Base-by-base conservation (phyloP, 805 yeast genomes). In the Metschnikowia aberdeeniae region DNA sequence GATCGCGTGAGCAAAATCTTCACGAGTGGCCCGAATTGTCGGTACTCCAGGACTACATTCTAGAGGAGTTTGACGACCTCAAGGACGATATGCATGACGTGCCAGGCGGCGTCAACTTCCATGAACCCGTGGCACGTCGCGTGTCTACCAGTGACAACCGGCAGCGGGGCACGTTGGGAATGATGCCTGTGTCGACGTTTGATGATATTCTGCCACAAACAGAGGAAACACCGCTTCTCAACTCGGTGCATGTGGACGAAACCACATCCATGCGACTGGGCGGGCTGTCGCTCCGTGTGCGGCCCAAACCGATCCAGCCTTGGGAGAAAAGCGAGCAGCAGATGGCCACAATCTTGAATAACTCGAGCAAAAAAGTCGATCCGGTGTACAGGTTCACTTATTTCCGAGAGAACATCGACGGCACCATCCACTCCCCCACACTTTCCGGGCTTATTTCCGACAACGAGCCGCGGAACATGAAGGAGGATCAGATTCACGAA, bases 351-450 rank as follows among this genome's bases (percentile, higher is more conserved):
- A 66, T 68, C 27, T 54, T 69, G 38, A 56, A 58, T 54, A 52
- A 52, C 43, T 41, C 34, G 20, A 37, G 31, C 17, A 44, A 60
- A 37, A 80, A 77, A 46, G 80, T 79, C 33, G 58, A 55, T 11
- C 55, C 55, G 4, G 42, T 57, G 13, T 82, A 81, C 61, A 72
- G 98, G 51, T 92, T 87, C 68, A 89, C 98, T 0, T 92, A 92
- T 60, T 92, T 93, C 65, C 75, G 98, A 53, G 96, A 89, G 52
- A 95, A 89, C 57, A 64, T 92, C 53, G 86, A 84, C 12, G 81
- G 89, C n/a, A 90, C 98, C 0, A 80, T 90, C 20, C 97, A 90
- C 63, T 81, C 97, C 0, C 89, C 96, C 2, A 83, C 87, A 5
- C 83, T 90, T 22, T 84, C 95, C 3, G 97, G 97, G 0, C 68